Base-by-base conservation (phyloP, 768 basidiomycete species). In the Trametes coccinea region DNA sequence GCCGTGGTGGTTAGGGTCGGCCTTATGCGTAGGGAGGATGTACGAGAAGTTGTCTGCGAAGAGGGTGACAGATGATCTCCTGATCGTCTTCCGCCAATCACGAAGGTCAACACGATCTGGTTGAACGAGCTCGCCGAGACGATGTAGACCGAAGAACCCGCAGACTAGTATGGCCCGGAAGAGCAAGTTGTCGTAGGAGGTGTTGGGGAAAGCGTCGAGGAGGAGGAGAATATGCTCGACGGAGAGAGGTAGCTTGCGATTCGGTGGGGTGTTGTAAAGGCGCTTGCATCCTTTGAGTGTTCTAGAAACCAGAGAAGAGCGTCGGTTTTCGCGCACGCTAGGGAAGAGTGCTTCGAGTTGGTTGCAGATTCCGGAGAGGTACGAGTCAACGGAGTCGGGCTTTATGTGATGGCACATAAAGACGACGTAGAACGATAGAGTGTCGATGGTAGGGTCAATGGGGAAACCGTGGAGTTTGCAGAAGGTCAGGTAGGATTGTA, bases 401-500 rank as follows among this genome's bases (percentile, higher is more conserved):
- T 74, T 66, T 46, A 80, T 78, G 58, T 76, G 73, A 33, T 68
- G 64, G 3, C 58, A 74, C 72, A 76, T 77, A 64, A 66, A 79
- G 1, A 73, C 71, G 3, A 68, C 65, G 60, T 62, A 81, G 27
- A 75, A 73, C 8, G 70, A 70, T 2, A 82, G 65, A 0, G 78
- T 78, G 49, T 79, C 73, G 2, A 64, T 56, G 0, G 77, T 78
- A 0, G 79, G 80, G 0, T 76, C 68, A 13, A 76, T 30, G 4
- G 77, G 70, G 13, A 78, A 64, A 2, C 69, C 5, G 54, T 81
- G 78, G 0, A 61, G 0, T 0, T 59, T 30, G 49, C 71, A 70
- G 63, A 81, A 80, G 0, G 68, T 62, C 7, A 79, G 29, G 46
- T 79, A 80, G 2, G 75, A 79, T 30, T 77, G 71, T n/a, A 78